Base-by-base conservation (phyloP, 208 protist genomes). In the Trypanosoma grayi region DNA sequence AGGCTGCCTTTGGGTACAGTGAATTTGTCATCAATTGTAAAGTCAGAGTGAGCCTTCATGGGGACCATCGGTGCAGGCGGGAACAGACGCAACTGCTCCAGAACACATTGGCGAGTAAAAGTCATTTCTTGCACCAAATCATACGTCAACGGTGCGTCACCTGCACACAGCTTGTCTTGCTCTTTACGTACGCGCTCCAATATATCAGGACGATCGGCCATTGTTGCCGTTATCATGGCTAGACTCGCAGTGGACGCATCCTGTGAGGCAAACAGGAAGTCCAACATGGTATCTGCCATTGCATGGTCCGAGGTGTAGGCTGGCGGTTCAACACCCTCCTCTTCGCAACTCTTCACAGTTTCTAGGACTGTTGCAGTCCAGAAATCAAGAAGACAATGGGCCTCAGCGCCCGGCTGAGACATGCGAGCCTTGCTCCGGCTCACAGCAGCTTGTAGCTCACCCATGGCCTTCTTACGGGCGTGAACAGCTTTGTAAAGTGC, bases 211-310 rank as follows among this genome's bases (percentile, higher is more conserved):
- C 89, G 75, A 60, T 97, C 81, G 5, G 83, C 84, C 83, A 98
- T 92, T 20, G 83, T 91, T 50, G 89, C 75, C 10, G 79, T 79
- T 63, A 95, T 85, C 69, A 90, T 86, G 47, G 87, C 96, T 48
- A 93, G 62, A 37, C 95, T 84, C 6, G 92, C 85, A 8, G 85
- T 93, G 20, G 80, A 88, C 28, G 80, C 87, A 30, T 87, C 87
- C 72, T 96, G 90, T n/a, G 86, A 94, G 25, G 95, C 93, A 72
- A 98, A 97, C 51, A 98, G 77, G 60, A 98, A 98, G 73, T 94
- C 87, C 10, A 98, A 75, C 51, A 97, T 87, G 24, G 83, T 93
- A 61, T 90, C 88, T 0, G 92, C 93, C 69, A 97, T 95, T 45
- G 83, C 86, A 63, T 96, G 73, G 72, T 97, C 82, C 0, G 60